These are phyloP conservation scores for Allantophomopsis cytisporea DNA, from an alignment of 2,329 filamentous ascomycete genomes.

Conservation along the genomic window DNA sequence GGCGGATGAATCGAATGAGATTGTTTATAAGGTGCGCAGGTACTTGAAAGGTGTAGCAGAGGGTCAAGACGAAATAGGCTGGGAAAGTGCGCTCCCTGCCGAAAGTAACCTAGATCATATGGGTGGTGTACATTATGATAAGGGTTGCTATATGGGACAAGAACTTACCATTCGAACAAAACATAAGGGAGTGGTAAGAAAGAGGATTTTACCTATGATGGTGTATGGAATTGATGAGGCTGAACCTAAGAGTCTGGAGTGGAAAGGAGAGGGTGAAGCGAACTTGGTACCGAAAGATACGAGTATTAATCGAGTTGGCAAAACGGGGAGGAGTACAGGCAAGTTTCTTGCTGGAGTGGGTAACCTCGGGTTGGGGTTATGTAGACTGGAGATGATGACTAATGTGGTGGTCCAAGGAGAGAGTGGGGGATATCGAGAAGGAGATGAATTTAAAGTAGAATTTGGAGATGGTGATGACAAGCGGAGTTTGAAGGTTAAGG, in stretches of 20 bases:
- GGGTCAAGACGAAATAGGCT: slow-evolving; percentile 65
- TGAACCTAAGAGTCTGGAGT: slow-evolving; percentile 28
- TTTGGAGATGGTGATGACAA: slow-evolving; percentile 24
- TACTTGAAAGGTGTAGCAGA: slow-evolving; percentile 76
- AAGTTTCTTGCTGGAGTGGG: slow-evolving; percentile 71
- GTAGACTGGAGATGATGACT: slow-evolving; percentile 84
- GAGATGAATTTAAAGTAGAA: slow-evolving; percentile 31
- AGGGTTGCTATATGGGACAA: slow-evolving; percentile 95
- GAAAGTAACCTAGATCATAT: slow-evolving; percentile 84
- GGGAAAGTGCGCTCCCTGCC: slow-evolving; percentile 63
- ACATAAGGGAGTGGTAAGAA: slow-evolving; percentile 86
- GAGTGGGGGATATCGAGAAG: slow-evolving; percentile 32
- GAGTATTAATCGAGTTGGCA: slow-evolving; percentile 35
- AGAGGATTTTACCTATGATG: slow-evolving; percentile 71
- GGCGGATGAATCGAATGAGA: slow-evolving; percentile 32
- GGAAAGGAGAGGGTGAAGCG: slow-evolving; percentile 22
- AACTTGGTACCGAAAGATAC: slow-evolving; percentile 26
- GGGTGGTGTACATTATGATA: slow-evolving; percentile 79
- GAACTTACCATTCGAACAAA: slow-evolving; percentile 92
- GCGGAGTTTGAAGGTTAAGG: slow-evolving; percentile 45
- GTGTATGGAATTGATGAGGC: slow-evolving; percentile 42
- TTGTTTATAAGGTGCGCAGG: slow-evolving; percentile 60
- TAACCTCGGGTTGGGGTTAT: slow-evolving; percentile 77
- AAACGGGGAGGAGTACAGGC: slow-evolving; percentile 58
- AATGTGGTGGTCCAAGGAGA: slow-evolving; percentile 58